These are phyloP conservation scores for Pueraria montana DNA, from an alignment of 306 rosid species.

Conservation along the genomic window DNA sequence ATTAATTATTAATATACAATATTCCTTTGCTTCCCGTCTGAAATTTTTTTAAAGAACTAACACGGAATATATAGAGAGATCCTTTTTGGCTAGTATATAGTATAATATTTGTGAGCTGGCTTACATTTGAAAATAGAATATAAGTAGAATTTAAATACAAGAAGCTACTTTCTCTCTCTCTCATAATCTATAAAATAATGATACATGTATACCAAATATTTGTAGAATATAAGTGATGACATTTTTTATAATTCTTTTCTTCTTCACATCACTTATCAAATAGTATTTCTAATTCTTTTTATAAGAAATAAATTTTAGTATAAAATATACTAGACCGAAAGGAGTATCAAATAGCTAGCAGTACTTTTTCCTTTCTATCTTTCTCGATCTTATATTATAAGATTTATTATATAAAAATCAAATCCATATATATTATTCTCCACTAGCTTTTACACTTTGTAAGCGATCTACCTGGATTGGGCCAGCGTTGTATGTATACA, in stretches of 20 bases:
- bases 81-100: not conserved
- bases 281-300: too few relatives aligned
- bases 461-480: conserved; percentile 56
- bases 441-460: conserved; percentile 41
- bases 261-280: not conserved
- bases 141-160: not conserved
- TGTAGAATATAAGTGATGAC: too few relatives aligned
- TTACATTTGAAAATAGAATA: not conserved
- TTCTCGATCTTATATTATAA: not conserved
- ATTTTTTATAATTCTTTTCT: not conserved
- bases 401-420: not conserved
- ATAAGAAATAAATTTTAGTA: too few relatives aligned
- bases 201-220: not conserved
- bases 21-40: not conserved
- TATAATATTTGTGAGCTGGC: not conserved
- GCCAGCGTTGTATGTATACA: conserved; percentile 45
- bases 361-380: not conserved
- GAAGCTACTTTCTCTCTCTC: not conserved
- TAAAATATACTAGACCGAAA: too few relatives aligned
- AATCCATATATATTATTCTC: not conserved
- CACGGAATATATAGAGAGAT: not conserved
- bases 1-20: not conserved
- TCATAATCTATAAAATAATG: not conserved
- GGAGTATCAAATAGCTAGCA: not conserved
- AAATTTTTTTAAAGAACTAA: not conserved